Evolutionary conservation across 345 rosid species (phyloP).

Genomic region (Raphanus sativus): DNA sequence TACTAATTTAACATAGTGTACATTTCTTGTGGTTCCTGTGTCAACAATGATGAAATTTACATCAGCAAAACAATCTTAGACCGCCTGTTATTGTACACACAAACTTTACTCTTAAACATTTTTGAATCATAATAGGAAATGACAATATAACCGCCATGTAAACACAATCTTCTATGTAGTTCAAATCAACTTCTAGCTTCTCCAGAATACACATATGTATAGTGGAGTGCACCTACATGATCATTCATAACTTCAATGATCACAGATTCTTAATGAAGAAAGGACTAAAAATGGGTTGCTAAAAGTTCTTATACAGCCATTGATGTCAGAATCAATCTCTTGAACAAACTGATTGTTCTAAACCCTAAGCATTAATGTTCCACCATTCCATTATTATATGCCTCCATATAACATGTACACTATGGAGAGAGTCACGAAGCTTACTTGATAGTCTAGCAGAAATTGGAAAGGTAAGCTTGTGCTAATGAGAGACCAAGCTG

Average conservation of each 20-base stretch:
- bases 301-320: not conserved
- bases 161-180: not conserved
- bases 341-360: not conserved
- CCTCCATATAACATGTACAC: not conserved
- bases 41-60: not conserved
- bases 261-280: not conserved
- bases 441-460: slow-evolving; percentile 25
- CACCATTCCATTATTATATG: not conserved
- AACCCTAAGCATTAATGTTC: not conserved
- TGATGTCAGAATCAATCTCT: not conserved
- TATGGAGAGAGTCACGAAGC: not conserved
- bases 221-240: not conserved
- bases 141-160: not conserved
- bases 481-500: slow-evolving; percentile 74
- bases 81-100: not conserved
- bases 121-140: not conserved
- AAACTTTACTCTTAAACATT: not conserved
- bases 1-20: not conserved
- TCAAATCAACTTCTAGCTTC: not conserved
- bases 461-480: slow-evolving; percentile 52
- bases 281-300: not conserved
- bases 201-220: not conserved
- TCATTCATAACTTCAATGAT: not conserved
- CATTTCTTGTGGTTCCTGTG: not conserved
- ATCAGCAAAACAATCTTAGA: not conserved